phyloP scores from a whole-genome alignment of 1,284 basidiomycete genomes.

The Fistulina hepatica region DNA sequence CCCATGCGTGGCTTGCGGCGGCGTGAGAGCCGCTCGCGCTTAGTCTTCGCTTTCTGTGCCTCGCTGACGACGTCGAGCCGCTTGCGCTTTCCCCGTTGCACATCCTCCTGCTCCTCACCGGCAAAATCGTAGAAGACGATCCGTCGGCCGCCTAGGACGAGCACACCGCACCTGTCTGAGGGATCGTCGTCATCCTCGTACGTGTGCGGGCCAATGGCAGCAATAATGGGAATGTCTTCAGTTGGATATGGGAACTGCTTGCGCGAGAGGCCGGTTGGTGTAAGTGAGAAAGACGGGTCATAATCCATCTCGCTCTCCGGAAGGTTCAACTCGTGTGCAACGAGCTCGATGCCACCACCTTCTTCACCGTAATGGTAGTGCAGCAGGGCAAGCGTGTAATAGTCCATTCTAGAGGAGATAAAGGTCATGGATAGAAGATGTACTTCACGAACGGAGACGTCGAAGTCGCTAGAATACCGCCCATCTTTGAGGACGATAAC shows the following conservation, averaged over 20 bases:
- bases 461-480: conserved; percentile 44
- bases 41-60: conserved; percentile 29
- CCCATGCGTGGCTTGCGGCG: conserved; percentile 40
- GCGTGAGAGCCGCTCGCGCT: conserved; percentile 36
- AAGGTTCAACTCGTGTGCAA: conserved; percentile 45
- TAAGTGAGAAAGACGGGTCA: conserved; percentile 36
- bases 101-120: conserved; percentile 34
- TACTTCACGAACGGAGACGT: conserved; percentile 37
- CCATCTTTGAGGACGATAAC: conserved; percentile 45
- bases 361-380: conserved; percentile 54
- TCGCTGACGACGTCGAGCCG: conserved; percentile 40
- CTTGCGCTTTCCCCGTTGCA: conserved; percentile 41
- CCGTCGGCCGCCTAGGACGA: conserved; percentile 55
- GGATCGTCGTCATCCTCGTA: conserved; percentile 22
- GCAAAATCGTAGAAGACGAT: conserved; percentile 50
- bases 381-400: conserved; percentile 54
- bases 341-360: conserved; percentile 49
- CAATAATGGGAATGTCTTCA: conserved; percentile 35
- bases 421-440: conserved; percentile 62
- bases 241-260: conserved; percentile 29
- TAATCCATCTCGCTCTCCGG: conserved; percentile 43
- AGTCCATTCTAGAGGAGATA: conserved; percentile 36
- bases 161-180: conserved; percentile 38
- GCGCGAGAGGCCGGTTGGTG: conserved; percentile 30
- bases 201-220: conserved; percentile 28